Evolutionary conservation across 371 early-diverging fungal species (phyloP).

Genomic region (Haplosporangium sp.): DNA sequence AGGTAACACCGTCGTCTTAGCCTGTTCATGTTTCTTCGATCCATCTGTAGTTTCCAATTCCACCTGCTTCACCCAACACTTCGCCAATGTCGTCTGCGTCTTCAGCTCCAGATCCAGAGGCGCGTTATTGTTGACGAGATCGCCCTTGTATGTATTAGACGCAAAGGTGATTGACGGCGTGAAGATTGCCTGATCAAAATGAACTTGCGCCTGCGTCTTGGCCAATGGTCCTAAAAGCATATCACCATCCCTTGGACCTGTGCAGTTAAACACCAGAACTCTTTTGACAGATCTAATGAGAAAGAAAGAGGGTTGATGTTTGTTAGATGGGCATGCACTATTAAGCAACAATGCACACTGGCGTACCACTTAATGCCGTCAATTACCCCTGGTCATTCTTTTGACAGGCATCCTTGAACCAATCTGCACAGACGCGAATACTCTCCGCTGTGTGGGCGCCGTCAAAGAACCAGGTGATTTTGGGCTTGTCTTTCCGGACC

Average conservation of each 20-base stretch:
- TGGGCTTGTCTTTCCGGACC: constrained; percentile 55
- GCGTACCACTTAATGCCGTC: too few relatives aligned
- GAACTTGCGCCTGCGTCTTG: constrained; percentile 54
- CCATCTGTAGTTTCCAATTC: constrained; percentile 10
- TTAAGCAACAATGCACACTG: too few relatives aligned
- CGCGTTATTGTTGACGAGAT: constrained; percentile 75
- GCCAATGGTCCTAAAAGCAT: constrained; percentile 66
- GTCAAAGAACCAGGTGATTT: constrained; percentile 83
- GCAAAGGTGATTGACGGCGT: constrained; percentile 78
- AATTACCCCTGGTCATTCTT: constrained; percentile 23
- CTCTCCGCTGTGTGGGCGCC: constrained; percentile 97
- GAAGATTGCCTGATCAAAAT: constrained; percentile 78
- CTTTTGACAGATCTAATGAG: constrained; percentile 40
- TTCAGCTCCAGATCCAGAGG: constrained; percentile 64
- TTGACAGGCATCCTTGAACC: constrained; percentile 69
- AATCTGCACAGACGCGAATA: constrained; percentile 75
- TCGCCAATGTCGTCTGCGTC: constrained; percentile 40
- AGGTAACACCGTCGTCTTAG: constrained; percentile 59
- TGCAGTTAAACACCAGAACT: constrained; percentile 88
- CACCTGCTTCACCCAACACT: constrained; percentile 33
- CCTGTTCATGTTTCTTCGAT: constrained; percentile 2
- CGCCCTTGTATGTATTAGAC: constrained; percentile 54
- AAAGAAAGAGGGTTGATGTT: neutral
- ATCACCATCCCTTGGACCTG: constrained; percentile 80
- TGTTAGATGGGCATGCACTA: neutral